Evolutionary conservation across 768 basidiomycete genomes (phyloP).

Genomic region (Rhodotorula graminis): DNA sequence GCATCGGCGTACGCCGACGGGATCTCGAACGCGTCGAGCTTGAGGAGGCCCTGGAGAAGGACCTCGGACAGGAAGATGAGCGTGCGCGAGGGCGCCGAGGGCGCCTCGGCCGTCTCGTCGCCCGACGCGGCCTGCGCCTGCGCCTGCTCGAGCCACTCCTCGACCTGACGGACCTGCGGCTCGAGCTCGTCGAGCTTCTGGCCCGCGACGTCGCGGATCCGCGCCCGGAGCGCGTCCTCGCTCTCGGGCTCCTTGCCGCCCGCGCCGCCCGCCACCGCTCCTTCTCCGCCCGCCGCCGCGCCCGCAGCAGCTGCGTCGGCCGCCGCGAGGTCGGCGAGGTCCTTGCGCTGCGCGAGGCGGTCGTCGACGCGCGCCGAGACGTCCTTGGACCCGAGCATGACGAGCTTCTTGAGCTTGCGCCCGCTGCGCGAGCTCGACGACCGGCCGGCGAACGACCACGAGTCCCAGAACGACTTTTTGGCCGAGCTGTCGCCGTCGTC

Average conservation of each 20-base stretch:
- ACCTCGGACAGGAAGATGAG: constrained; percentile 60
- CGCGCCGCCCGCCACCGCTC: background rate
- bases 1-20: constrained; percentile 73
- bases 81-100: constrained; percentile 49
- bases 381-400: constrained; percentile 34
- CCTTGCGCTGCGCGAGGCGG: constrained; percentile 28
- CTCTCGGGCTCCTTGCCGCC: constrained; percentile 18
- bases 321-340: constrained; percentile 17
- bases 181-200: constrained; percentile 23
- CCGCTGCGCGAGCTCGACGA: background rate
- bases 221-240: constrained; percentile 11
- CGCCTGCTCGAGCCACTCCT: constrained; percentile 29
- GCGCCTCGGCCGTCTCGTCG: constrained; percentile 50
- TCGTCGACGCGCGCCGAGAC: constrained; percentile 32
- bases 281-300: background rate
- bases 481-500: background rate
- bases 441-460: constrained; percentile 23
- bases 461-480: constrained; percentile 26
- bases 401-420: constrained; percentile 31
- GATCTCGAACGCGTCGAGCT: constrained; percentile 73
- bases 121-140: constrained; percentile 20
- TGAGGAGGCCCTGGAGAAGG: constrained; percentile 77
- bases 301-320: background rate
- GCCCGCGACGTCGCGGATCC: constrained; percentile 24
- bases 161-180: constrained; percentile 27